phyloP scores from a whole-genome alignment of 139 green algal species.

The Picochlorum sp. region DNA sequence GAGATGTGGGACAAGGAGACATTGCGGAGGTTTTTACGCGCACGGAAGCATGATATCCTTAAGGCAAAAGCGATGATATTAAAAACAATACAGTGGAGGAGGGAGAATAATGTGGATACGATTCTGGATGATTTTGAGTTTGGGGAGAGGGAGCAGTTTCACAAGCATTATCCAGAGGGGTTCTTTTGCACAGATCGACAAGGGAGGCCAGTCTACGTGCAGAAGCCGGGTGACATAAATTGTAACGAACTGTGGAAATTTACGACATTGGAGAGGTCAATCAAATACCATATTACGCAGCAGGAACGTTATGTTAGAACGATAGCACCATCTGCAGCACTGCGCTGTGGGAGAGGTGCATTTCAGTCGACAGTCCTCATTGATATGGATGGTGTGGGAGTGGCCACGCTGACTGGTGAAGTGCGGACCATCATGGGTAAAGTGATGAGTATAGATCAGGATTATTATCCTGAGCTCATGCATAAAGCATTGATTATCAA shows the following conservation, averaged over 20 bases:
- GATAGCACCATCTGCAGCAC: constrained; percentile 75
- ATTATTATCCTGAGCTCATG: constrained; percentile 84
- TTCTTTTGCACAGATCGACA: constrained; percentile 23
- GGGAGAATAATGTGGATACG: constrained; percentile 40
- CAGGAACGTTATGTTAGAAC: constrained; percentile 80
- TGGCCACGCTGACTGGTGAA: constrained; percentile 57
- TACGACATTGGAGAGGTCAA: constrained; percentile 77
- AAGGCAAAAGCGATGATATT: constrained; percentile 40
- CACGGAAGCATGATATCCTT: constrained; percentile 42
- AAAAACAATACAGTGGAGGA: constrained; percentile 11
- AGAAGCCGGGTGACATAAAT: constrained; percentile 77
- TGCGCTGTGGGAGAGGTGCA: constrained; percentile 49
- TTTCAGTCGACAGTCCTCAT: constrained; percentile 85
- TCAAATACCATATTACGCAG: constrained; percentile 83
- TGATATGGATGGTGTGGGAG: constrained; percentile 72
- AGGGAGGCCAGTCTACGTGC: constrained; percentile 80
- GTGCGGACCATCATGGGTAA: constrained; percentile 39
- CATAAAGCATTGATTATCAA: constrained; percentile 71
- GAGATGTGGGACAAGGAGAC: constrained; percentile 18
- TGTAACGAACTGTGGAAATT: constrained; percentile 56
- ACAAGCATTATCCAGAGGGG: constrained; percentile 3
- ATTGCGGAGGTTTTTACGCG: constrained; percentile 45
- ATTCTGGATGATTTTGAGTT: constrained; percentile 79
- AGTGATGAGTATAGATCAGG: constrained; percentile 43
- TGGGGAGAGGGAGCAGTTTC: not conserved